Evolutionary conservation across 148 eudicot species (phyloP), one percentile per base, ranked within the genome.

Genomic region (Nyssa sinensis): DNA sequence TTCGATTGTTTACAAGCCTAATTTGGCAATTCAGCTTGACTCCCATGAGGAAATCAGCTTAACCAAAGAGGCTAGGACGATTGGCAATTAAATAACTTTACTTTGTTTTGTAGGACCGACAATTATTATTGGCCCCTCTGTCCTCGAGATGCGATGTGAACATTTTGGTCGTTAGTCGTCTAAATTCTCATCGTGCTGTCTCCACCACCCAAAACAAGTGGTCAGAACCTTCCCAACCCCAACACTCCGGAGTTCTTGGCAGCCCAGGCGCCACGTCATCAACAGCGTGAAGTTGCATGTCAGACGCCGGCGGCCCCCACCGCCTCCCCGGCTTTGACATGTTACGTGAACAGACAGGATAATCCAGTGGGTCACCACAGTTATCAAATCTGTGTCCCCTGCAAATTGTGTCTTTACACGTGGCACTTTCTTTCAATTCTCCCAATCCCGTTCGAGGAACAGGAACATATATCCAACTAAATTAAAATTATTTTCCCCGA

Each of bases 161-260:
- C n/a, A n/a, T n/a, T n/a, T n/a, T n/a, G n/a, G n/a, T n/a, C n/a
- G n/a, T n/a, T n/a, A n/a, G n/a, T n/a, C n/a, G n/a, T n/a, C n/a
- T n/a, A n/a, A n/a, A n/a, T n/a, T n/a, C n/a, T n/a, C n/a, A n/a
- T n/a, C n/a, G n/a, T n/a, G n/a, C n/a, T n/a, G n/a, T n/a, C n/a
- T n/a, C n/a, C n/a, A n/a, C n/a, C n/a, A n/a, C n/a, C n/a, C 29
- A 62, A 72, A 74, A 28, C 64, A 35, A 34, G 77, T 66, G 77
- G 35, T 32, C 30, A 9, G 63, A 27, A 74, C 39, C 49, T 21
- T 58, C n/a, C 70, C 29, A 64, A 4, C 76, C 23, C 10, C 6
- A 65, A 49, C 30, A 30, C 5, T 51, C 33, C 1, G 58, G 27
- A 23, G 19, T 7, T 12, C 49, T 57, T 75, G 73, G 78, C 32